These are phyloP conservation scores for Xylaria sp. DNA, from an alignment of 2,329 filamentous ascomycete genomes.

Conservation along the genomic window DNA sequence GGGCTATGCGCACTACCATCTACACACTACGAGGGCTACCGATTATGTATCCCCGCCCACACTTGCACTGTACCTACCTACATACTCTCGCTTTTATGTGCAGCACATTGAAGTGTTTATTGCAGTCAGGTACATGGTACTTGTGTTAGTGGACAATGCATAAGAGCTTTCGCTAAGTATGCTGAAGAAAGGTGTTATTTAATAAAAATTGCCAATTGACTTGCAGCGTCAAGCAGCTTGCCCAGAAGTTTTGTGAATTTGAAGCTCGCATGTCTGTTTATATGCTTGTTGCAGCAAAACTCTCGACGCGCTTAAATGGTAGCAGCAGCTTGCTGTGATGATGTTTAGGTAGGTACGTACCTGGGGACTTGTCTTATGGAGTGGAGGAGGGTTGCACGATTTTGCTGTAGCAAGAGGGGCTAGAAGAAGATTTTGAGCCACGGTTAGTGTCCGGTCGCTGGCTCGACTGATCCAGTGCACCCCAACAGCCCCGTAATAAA, in stretches of 20 bases:
- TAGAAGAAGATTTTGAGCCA: slow-evolving; percentile 31
- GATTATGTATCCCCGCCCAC: slow-evolving; percentile 4
- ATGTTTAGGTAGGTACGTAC: slow-evolving; percentile 12
- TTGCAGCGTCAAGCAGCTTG: no score
- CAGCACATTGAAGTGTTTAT: slow-evolving; percentile 25
- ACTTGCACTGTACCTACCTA: slow-evolving; percentile 13
- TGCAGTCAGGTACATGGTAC: slow-evolving; percentile 18
- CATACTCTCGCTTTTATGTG: background rate
- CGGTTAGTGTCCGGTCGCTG: slow-evolving; percentile 4
- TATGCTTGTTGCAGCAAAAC: background rate
- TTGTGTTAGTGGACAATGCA: background rate
- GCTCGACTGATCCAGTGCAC: slow-evolving; percentile 24
- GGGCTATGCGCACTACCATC: slow-evolving; percentile 8
- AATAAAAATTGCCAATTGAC: background rate
- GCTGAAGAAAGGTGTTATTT: background rate
- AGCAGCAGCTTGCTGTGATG: background rate
- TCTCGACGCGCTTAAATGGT: slow-evolving; percentile 1
- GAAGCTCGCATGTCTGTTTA: background rate
- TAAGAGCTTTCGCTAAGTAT: background rate
- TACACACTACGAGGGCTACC: background rate
- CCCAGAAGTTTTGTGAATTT: background rate
- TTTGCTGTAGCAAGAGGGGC: slow-evolving; percentile 24
- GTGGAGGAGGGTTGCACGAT: slow-evolving; percentile 26
- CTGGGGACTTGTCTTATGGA: slow-evolving; percentile 12
- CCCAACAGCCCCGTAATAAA: slow-evolving; percentile 32